Percentiles rank a stretch among this genome's conserved stretches.
Evolutionary conservation across 2,329 filamentous ascomycete species (phyloP).

Genomic region (Cryphonectria carpinicola): DNA sequence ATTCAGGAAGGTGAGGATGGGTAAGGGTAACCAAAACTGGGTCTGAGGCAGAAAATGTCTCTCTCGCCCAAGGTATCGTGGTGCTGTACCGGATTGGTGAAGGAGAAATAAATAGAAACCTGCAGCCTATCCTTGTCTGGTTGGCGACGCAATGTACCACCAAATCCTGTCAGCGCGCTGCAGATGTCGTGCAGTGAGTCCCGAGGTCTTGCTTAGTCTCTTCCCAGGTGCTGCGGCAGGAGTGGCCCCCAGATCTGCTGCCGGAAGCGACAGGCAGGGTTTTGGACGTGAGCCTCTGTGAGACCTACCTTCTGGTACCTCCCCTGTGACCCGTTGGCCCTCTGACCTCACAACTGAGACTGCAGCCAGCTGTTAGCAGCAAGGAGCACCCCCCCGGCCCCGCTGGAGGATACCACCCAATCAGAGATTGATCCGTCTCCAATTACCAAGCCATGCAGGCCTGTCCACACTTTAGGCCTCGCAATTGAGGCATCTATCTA

Average conservation of each 20-base stretch:
- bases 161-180: slow-evolving; percentile 6
- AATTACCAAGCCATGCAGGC: slow-evolving; percentile 21
- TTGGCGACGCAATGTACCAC: slow-evolving; percentile 1
- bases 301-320: not conserved
- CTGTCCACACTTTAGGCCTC: slow-evolving; percentile 16
- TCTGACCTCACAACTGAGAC: slow-evolving; percentile 2
- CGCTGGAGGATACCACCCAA: slow-evolving; percentile 1
- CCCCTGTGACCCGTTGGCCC: not conserved
- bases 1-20: not conserved
- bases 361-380: not conserved
- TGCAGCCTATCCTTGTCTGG: slow-evolving; percentile 9
- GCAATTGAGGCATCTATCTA: slow-evolving; percentile 27
- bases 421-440: slow-evolving; percentile 25
- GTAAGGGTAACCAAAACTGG: slow-evolving; percentile 7
- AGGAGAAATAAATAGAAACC: slow-evolving; percentile 14
- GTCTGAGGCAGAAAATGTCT: slow-evolving; percentile 21
- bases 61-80: slow-evolving; percentile 12
- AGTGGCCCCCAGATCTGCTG: slow-evolving; percentile 6
- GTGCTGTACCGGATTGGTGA: slow-evolving; percentile 12
- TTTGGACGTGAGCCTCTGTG: not conserved
- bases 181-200: slow-evolving; percentile 12
- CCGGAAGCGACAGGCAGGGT: slow-evolving; percentile 14
- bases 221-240: not conserved
- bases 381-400: not conserved
- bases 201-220: slow-evolving; percentile 6